Base-by-base conservation (phyloP, 2,329 filamentous ascomycete genomes). In the Fonsecaea multimorphosa region DNA sequence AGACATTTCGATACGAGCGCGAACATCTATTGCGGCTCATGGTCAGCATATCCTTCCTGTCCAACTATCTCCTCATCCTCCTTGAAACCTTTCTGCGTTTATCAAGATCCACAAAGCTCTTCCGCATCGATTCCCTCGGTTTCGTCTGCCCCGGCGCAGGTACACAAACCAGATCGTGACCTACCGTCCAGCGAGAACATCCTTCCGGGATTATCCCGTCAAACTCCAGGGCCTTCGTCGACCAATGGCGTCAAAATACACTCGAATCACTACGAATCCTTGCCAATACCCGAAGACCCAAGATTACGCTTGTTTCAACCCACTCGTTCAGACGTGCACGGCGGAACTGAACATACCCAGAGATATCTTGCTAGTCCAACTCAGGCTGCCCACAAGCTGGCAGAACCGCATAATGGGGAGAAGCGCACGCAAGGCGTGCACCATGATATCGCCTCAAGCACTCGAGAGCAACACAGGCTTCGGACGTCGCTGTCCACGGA, bases 121-220 rank as follows among this genome's bases (percentile, higher is more conserved):
- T 58, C 67, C 16, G n/a, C 63, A 49, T 68, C 69, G 9, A 3
- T 58, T 2, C 51, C 62, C 5, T 69, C 69, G 3, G 40, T 63
- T 34, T 19, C 59, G 31, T 67, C 67, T 3, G 54, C 65, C 34
- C 64, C 67, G 9, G 51, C 34, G 2, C 56, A 58, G 14, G 54
- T 27, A 29, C 63, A 59, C 31, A 57, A 70, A 56, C 66, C 64
- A 51, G 69, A 68, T 59, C n/a, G 49, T 34, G 51, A 55, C 24
- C 63, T 57, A 3, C 34, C 49, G 1, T 29, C 12, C 16, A n/a
- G 19, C 4, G 31, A 36, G 29, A 53, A 29, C n/a, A 7, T 29
- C n/a, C 12, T 56, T 14, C 40, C 46, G 3, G n/a, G 14, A n/a
- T 38, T 54, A 24, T 44, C 55, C 32, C 54, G 24, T 34, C 44